Evolutionary conservation across 208 protist species (phyloP), one percentile per base, ranked within the genome.

Genomic region (Phytomonas sp.): DNA sequence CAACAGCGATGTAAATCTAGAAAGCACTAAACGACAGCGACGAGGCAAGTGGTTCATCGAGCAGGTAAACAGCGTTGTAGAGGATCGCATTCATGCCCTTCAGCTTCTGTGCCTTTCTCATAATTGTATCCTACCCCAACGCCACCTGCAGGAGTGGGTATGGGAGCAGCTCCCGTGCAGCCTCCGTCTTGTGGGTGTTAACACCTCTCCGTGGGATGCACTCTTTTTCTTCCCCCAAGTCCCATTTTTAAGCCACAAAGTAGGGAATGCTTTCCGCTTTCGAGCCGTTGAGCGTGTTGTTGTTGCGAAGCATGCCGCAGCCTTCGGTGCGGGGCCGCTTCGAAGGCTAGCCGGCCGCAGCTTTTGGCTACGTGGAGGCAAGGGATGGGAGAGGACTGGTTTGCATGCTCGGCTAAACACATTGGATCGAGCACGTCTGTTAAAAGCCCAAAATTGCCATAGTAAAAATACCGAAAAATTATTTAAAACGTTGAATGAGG

Each of bases 151-250:
- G 32, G 67, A 76, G 26, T 90, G 82, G 81, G 74, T 85, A 69
- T 80, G 77, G 73, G 72, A 82, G 67, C 69, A 67, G 32, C 77
- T 94, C 6, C 86, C 88, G 8, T 29, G 33, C 29, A 86, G 79
- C 63, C 67, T 91, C 29, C 86, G 83, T 60, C 67, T 94, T 4
- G 84, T 94, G 32, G 83, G 84, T 62, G 69, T 92, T 67, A 94
- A 94, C 70, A 79, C 79, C 30, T 69, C 78, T 7, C 75, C 86
- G 7, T 34, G 81, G 34, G 76, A 88, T 45, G 72, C 81, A 0
- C 79, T 92, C 26, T 92, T 79, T 65, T 92, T 79, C 73, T 94
- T 82, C 49, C 89, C 89, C 16, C 89, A 94, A 23, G 86, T 77
- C 0, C 67, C 82, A 12, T 90, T 91, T 60, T 72, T 94, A 14